phyloP scores from a whole-genome alignment of 768 basidiomycete genomes.

The Phaeotremella skinneri region DNA sequence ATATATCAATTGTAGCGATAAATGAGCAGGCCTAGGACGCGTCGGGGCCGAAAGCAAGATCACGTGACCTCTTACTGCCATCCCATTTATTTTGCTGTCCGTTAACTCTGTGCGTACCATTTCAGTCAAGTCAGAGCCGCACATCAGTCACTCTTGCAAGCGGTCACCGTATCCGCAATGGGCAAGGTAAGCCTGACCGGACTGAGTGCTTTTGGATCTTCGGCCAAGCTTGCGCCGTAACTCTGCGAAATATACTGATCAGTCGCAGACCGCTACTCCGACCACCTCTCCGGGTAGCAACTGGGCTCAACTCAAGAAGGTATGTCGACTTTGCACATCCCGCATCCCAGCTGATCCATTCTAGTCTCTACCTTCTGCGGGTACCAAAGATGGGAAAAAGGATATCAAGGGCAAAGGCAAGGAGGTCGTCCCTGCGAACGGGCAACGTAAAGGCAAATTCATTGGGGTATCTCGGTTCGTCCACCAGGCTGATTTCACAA shows the following conservation, averaged over 20 bases:
- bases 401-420: slow-evolving; percentile 16
- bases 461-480: slow-evolving; percentile 18
- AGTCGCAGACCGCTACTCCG: not conserved
- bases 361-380: slow-evolving; percentile 7
- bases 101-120: no score
- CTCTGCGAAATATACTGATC: not conserved
- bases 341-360: not conserved
- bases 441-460: slow-evolving; percentile 17
- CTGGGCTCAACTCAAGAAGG: slow-evolving; percentile 63
- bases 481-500: slow-evolving; percentile 15
- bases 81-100: no score
- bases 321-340: slow-evolving; percentile 34
- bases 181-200: no score
- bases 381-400: slow-evolving; percentile 18
- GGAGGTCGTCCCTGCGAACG: not conserved
- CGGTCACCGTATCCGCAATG: no score
- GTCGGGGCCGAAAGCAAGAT: no score
- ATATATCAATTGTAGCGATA: no score
- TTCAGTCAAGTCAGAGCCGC: no score
- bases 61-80: no score
- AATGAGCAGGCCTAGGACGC: no score
- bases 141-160: no score
- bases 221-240: no score
- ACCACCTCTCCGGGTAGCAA: slow-evolving; percentile 58
- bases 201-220: no score